Evolutionary conservation across 2,329 filamentous ascomycete species (phyloP).

Genomic region (Didymella keratinophila): DNA sequence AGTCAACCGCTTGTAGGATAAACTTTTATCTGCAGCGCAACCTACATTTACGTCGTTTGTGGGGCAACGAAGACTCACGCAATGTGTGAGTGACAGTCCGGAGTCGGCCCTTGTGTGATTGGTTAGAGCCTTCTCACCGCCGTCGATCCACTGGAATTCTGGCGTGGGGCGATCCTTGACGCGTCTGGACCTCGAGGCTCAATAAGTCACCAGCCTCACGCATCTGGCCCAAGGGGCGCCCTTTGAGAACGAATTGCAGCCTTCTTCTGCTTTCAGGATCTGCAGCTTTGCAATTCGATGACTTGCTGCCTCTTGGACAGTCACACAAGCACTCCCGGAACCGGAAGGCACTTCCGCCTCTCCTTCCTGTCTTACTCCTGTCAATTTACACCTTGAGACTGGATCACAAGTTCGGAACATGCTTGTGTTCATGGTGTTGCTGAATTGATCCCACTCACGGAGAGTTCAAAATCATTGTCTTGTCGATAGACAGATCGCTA

Average conservation of each 20-base stretch:
- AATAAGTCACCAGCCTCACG: constrained; percentile 7
- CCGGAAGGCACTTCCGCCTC: background rate
- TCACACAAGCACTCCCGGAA: background rate
- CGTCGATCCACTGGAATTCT: background rate
- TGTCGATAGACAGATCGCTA: too few relatives aligned
- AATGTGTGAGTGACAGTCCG: constrained; percentile 27
- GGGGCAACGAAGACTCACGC: constrained; percentile 41
- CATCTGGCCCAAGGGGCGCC: background rate
- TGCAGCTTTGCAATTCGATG: background rate
- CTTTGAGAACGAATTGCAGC: background rate
- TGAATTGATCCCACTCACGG: too few relatives aligned
- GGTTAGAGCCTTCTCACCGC: constrained; percentile 18
- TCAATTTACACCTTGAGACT: background rate
- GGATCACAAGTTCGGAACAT: background rate
- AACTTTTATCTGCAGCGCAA: constrained; percentile 16
- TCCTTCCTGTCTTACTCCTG: background rate
- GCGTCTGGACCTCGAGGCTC: constrained; percentile 9
- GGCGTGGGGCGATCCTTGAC: background rate
- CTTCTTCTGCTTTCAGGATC: background rate
- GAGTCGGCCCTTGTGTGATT: constrained; percentile 39
- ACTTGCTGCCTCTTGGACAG: background rate
- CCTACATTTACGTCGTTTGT: constrained; percentile 22
- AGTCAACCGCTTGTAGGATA: constrained; percentile 11
- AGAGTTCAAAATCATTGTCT: too few relatives aligned
- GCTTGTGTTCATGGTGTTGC: background rate